These are phyloP conservation scores for Sporothrix euskadiensis DNA, from an alignment of 2,329 filamentous ascomycete genomes.

Conservation along the genomic window DNA sequence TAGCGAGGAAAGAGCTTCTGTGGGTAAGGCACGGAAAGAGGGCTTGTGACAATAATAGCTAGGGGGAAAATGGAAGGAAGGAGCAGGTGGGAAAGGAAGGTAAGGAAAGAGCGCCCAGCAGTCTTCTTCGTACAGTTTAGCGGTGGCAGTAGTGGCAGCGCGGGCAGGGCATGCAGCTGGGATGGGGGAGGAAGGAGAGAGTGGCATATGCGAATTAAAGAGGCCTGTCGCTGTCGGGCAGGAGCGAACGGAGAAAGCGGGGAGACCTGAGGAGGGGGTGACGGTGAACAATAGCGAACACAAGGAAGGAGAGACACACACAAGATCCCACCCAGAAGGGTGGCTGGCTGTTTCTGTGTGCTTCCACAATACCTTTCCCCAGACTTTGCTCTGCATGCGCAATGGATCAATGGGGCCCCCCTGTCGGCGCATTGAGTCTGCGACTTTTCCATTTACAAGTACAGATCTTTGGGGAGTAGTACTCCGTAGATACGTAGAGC, in stretches of 20 bases:
- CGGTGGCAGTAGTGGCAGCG: conserved; percentile 18
- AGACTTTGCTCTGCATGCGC: background rate
- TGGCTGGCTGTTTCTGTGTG: background rate
- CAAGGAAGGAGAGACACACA: background rate
- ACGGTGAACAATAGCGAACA: background rate
- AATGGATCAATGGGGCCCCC: background rate
- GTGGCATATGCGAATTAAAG: background rate
- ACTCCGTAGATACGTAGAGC: background rate
- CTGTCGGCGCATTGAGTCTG: background rate
- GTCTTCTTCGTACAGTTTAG: background rate
- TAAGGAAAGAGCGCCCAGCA: background rate
- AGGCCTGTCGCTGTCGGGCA: background rate
- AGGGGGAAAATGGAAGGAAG: background rate
- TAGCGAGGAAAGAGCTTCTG: conserved; percentile 14
- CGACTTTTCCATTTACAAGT: background rate
- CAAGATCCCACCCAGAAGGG: background rate
- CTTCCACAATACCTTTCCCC: conserved; percentile 7
- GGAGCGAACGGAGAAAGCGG: conserved; percentile 15
- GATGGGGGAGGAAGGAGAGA: background rate
- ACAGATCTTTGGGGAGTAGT: background rate
- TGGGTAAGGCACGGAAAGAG: conserved; percentile 5
- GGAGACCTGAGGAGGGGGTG: background rate
- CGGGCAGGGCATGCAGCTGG: conserved; percentile 11
- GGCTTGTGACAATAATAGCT: conserved; percentile 6
- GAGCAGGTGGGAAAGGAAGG: background rate